These are phyloP conservation scores for Debaryomyces coudertii DNA, from an alignment of 1,139 yeast species.

Conservation along the genomic window DNA sequence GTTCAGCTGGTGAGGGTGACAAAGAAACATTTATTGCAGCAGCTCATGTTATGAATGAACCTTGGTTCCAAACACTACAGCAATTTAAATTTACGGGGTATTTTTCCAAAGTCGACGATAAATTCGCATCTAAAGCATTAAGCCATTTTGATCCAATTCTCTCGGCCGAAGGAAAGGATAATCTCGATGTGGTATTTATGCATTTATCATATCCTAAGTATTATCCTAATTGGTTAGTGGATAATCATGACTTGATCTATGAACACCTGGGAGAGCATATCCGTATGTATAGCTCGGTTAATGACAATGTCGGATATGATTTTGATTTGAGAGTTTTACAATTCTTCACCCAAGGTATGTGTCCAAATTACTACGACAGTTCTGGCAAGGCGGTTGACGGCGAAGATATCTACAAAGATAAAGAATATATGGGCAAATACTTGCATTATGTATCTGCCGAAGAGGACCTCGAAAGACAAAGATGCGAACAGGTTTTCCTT, in stretches of 20 bases:
- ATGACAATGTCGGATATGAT: conserved; percentile 51
- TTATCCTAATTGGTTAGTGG: conserved; percentile 52
- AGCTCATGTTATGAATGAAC: conserved; percentile 51
- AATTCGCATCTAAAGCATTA: conserved; percentile 56
- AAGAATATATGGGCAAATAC: conserved; percentile 41
- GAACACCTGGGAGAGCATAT: conserved; percentile 40
- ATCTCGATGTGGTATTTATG: conserved; percentile 47
- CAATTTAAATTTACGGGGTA: conserved; percentile 59
- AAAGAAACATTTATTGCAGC: conserved; percentile 72
- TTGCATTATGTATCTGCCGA: conserved; percentile 32
- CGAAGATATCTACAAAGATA: conserved; percentile 18
- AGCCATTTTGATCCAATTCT: conserved; percentile 62
- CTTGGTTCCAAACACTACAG: conserved; percentile 57
- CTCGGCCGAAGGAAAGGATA: conserved; percentile 22
- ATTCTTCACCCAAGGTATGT: conserved; percentile 42
- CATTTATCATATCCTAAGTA: conserved; percentile 70
- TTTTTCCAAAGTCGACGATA: conserved; percentile 32
- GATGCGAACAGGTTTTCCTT: conserved; percentile 42
- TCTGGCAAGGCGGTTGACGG: conserved; percentile 36
- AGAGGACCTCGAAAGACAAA: conserved; percentile 25
- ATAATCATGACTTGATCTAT: conserved; percentile 49
- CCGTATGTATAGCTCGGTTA: conserved; percentile 48
- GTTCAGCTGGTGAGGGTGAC: conserved; percentile 75
- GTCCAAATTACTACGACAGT: conserved; percentile 38
- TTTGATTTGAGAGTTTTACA: conserved; percentile 50